These are phyloP conservation scores for Lignosus rhinocerotis DNA, from an alignment of 1,284 basidiomycete genomes.

Conservation along the genomic window DNA sequence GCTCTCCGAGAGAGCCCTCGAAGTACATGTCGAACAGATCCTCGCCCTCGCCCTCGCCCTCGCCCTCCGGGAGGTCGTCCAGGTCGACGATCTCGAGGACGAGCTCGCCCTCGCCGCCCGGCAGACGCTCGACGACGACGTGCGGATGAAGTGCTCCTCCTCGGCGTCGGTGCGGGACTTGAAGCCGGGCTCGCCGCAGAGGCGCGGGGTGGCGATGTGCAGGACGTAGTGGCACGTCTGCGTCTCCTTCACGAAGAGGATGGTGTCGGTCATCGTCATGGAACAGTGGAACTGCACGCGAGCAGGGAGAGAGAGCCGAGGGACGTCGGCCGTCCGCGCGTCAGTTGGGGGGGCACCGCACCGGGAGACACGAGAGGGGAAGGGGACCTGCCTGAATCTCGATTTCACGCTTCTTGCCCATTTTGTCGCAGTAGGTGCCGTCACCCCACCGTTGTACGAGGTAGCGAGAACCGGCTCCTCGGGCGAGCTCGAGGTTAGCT, in stretches of 20 bases:
- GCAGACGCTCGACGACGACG: conserved; percentile 40
- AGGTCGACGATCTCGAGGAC: conserved; percentile 52
- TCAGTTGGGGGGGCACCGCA: neutral
- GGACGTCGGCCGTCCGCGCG: neutral
- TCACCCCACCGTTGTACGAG: conserved; percentile 90
- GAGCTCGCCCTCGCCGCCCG: conserved; percentile 51
- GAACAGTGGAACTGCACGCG: conserved; percentile 84
- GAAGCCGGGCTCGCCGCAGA: conserved; percentile 91
- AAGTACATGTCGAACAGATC: conserved; percentile 32
- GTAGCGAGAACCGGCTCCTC: conserved; percentile 80
- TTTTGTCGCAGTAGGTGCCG: conserved; percentile 91
- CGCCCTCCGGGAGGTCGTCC: conserved; percentile 23
- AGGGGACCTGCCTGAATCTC: conserved; percentile 79
- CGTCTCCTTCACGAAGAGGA: conserved; percentile 89
- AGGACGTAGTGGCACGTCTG: conserved; percentile 90
- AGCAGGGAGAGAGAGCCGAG: neutral
- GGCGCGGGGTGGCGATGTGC: conserved; percentile 88
- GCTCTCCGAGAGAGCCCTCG: conserved; percentile 28
- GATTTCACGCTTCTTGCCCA: conserved; percentile 78
- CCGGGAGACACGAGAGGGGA: too few species aligned
- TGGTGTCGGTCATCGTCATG: conserved; percentile 83
- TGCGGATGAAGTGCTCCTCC: conserved; percentile 64
- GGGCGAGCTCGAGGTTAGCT: conserved; percentile 72
- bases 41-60: conserved; percentile 9
- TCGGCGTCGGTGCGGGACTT: conserved; percentile 67